phyloP scores from a whole-genome alignment of 2,329 filamentous ascomycete species.

The Cladosporium sp. region DNA sequence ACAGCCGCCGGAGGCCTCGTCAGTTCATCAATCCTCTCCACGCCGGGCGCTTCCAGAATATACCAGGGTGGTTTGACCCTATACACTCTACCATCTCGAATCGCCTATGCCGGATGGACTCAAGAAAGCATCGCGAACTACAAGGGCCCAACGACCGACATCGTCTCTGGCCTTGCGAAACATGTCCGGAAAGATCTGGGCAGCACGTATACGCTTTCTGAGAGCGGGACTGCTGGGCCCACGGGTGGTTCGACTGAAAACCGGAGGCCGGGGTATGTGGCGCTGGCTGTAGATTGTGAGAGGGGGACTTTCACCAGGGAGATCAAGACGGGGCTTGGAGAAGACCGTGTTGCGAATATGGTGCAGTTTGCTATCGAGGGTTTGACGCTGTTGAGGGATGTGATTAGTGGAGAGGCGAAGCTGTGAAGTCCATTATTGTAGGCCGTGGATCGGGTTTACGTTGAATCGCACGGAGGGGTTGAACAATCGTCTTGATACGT shows the following conservation, averaged over 20 bases:
- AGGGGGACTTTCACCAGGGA: constrained; percentile 56
- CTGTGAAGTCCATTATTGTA: constrained; percentile 18
- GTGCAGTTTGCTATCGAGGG: constrained; percentile 60
- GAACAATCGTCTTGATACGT: too few relatives aligned
- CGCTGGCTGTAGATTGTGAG: constrained; percentile 59
- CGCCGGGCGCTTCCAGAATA: constrained; percentile 58
- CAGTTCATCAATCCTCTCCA: constrained; percentile 58
- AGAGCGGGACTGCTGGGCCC: constrained; percentile 66
- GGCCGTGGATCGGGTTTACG: neutral
- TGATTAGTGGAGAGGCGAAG: constrained; percentile 50
- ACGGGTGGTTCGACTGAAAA: constrained; percentile 59
- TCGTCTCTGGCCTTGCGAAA: constrained; percentile 58
- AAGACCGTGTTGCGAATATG: constrained; percentile 62
- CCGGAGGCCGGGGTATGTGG: constrained; percentile 63
- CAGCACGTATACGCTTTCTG: constrained; percentile 58
- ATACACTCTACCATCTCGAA: constrained; percentile 59
- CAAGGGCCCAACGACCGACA: constrained; percentile 58
- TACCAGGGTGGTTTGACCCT: constrained; percentile 65
- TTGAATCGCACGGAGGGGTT: too few relatives aligned
- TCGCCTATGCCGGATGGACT: constrained; percentile 63
- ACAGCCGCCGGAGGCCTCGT: constrained; percentile 65
- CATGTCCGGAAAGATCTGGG: constrained; percentile 57
- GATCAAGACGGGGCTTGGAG: constrained; percentile 55
- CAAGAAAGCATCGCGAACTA: constrained; percentile 54
- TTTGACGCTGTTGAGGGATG: constrained; percentile 57